phyloP scores from a whole-genome alignment of 176 grass and related monocot species.

The Canna indica region DNA sequence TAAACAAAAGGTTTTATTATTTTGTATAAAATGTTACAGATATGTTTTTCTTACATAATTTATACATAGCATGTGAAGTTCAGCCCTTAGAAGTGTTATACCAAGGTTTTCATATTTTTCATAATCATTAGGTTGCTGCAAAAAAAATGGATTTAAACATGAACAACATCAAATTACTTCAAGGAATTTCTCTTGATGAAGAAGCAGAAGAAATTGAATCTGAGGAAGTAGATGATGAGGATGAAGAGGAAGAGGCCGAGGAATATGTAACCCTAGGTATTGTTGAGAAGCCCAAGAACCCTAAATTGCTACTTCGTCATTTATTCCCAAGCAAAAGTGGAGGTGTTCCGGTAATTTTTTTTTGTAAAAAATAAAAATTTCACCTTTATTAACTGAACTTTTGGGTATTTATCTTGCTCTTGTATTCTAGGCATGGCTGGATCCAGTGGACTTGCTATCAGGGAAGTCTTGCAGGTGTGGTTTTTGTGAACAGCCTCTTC shows the following conservation, averaged over 20 bases:
- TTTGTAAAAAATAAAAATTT: neutral
- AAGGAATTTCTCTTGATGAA: constrained; percentile 8
- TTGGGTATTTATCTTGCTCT: neutral
- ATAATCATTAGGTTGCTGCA: neutral
- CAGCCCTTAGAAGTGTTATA: too few relatives aligned
- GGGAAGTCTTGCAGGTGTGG: constrained; percentile 44
- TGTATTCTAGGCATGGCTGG: constrained; percentile 53
- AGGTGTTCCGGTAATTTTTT: constrained; percentile 34
- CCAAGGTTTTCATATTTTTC: neutral
- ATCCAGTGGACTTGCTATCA: constrained; percentile 49
- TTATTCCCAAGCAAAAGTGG: constrained; percentile 84
- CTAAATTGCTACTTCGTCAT: constrained; percentile 53
- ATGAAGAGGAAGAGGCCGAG: constrained; percentile 42
- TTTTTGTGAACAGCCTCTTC: constrained; percentile 62
- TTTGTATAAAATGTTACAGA: too few relatives aligned
- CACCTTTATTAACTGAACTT: constrained; percentile 1
- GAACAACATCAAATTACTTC: neutral
- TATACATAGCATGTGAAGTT: too few relatives aligned
- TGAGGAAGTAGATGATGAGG: constrained; percentile 29
- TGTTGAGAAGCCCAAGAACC: constrained; percentile 42
- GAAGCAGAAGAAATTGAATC: neutral
- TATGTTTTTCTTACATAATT: too few relatives aligned
- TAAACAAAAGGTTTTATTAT: too few relatives aligned
- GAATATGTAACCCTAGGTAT: constrained; percentile 47
- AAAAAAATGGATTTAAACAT: neutral